A percentile compares a stretch with the other conserved stretches of the same genome.
phyloP scores from a whole-genome alignment of 345 rosid genomes.

The Trapa incisa region DNA sequence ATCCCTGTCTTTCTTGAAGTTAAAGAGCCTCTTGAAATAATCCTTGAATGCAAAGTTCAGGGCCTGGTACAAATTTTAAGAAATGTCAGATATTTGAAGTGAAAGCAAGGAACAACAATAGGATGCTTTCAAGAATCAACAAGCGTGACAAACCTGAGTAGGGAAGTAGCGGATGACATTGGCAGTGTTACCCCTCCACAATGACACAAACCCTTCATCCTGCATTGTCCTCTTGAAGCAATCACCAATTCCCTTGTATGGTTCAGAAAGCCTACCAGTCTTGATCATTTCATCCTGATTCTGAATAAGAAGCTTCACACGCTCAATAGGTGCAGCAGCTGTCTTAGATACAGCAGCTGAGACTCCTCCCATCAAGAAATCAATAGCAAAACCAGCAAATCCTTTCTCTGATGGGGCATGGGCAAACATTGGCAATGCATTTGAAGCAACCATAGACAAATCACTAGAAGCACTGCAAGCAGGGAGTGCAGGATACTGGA shows the following conservation, averaged over 20 bases:
- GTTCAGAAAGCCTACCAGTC: constrained; percentile 63
- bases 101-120: background rate
- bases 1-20: no score
- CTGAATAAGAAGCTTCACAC: constrained; percentile 77
- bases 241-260: constrained; percentile 76
- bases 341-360: constrained; percentile 82
- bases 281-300: constrained; percentile 82
- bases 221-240: constrained; percentile 49
- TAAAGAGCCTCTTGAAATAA: background rate
- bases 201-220: constrained; percentile 48
- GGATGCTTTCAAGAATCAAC: background rate
- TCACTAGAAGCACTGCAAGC: constrained; percentile 19
- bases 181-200: constrained; percentile 88
- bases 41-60: constrained; percentile 23
- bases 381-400: constrained; percentile 39
- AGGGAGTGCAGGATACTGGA: background rate
- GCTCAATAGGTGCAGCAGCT: constrained; percentile 82
- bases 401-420: constrained; percentile 73
- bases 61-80: constrained; percentile 29
- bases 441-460: constrained; percentile 20
- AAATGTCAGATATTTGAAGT: background rate
- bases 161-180: constrained; percentile 86
- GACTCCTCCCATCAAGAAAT: constrained; percentile 82
- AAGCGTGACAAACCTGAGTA: constrained; percentile 35
- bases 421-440: constrained; percentile 35